Evolutionary conservation across 306 rosid genomes (phyloP), one percentile per base, ranked within the genome.

Genomic region (Delonix regia): DNA sequence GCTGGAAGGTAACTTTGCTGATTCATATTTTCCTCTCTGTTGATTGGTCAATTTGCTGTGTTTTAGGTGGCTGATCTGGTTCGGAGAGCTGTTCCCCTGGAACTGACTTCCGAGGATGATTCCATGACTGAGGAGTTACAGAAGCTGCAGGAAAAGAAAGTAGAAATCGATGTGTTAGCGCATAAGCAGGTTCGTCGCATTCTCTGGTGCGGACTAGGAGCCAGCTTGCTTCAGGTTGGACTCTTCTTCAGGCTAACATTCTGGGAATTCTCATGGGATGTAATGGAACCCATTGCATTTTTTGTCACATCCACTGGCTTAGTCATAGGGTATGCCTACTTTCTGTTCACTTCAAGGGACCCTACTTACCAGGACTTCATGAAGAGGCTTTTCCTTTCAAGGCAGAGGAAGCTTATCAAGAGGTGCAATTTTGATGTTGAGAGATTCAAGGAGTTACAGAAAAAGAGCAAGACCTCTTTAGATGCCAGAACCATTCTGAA

Each of bases 241-340:
- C 81, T 96, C 27, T 93, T 96, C 86, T 96, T 96, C 72, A 76
- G 99, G 82, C 85, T 96, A 59, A 96, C 99, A n/a, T 96, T 91
- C 90, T 96, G 99, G 99, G 99, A 96, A 39, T 96, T 93, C 63
- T 96, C 99, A 21, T 96, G 99, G 99, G 99, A 96, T 67, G 91
- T 96, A 24, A 92, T 96, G 98, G 99, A 93, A 67, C 99, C 99
- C 18, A 83, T 96, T 19, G 88, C 99, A 24, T 96, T 87, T 81
- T 96, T 93, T 67, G 75, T 94, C 27, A 93, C 99, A 22, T 15
- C 91, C 5, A 36, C 86, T 24, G 92, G 98, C 77, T 71, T 96
- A 71, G 90, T 94, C 38, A 72, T 93, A n/a, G 93, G 99, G 49
- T 96, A 96, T 86, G 90, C 94, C 41, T 96, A 96, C 92, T 96